Evolutionary conservation across 306 rosid species (phyloP).

Genomic region (Benincasa hispida): DNA sequence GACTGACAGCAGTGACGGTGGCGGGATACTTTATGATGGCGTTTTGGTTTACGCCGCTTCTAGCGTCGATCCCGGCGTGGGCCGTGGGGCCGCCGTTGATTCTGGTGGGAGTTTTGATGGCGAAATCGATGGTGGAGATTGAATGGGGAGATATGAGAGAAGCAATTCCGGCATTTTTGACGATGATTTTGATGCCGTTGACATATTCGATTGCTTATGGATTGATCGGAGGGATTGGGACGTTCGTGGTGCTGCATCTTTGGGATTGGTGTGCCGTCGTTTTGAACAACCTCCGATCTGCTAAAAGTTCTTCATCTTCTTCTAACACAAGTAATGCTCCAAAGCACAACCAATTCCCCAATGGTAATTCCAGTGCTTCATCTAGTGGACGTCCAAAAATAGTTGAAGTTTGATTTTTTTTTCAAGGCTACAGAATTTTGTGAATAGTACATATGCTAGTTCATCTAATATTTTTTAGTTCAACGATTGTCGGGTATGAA

Average conservation of each 20-base stretch:
- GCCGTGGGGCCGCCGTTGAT: conserved; percentile 98
- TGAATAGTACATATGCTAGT: too few relatives aligned
- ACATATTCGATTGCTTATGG: conserved; percentile 88
- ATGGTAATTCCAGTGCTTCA: neutral
- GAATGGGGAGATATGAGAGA: conserved; percentile 87
- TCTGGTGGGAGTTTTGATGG: conserved; percentile 85
- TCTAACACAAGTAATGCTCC: neutral
- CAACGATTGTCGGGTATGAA: too few relatives aligned
- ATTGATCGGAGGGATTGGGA: conserved; percentile 78
- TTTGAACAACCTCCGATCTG: neutral
- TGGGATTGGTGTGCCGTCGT: conserved; percentile 49
- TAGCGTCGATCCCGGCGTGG: conserved; percentile 97
- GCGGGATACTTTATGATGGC: conserved; percentile 59
- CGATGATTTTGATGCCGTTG: conserved; percentile 60
- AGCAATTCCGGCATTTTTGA: conserved; percentile 83
- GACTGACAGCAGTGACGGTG: conserved; percentile 81
- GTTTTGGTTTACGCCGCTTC: conserved; percentile 76
- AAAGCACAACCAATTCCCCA: neutral
- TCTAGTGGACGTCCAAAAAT: neutral
- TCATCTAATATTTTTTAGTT: too few relatives aligned
- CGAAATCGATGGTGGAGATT: conserved; percentile 77
- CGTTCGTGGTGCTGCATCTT: conserved; percentile 42
- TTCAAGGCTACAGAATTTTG: neutral
- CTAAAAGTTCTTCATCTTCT: neutral
- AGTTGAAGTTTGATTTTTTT: neutral